Base-by-base conservation (phyloP, 371 early-diverging fungal genomes). In the Mucor irregularis region DNA sequence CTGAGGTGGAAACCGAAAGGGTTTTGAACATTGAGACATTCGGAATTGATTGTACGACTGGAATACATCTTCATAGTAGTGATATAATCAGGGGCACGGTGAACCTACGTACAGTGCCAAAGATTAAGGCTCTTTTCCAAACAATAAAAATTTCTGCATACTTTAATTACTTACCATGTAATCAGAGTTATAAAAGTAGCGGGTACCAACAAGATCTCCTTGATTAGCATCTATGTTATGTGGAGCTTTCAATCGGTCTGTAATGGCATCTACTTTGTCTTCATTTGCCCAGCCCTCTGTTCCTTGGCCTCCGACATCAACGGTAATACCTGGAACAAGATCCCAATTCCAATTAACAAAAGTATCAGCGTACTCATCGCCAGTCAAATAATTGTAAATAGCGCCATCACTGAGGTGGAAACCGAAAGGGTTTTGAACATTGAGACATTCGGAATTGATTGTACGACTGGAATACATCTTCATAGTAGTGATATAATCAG, bases 391-490 rank as follows among this genome's bases (percentile, higher is more conserved):
- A 13, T 65, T 65, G 44, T 40, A 63, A 22, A 72, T 55, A n/a
- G 59, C 42, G 29, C 72, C 68, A 39, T 68, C 69, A 37, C 61
- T 66, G 1, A 72, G 30, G 51, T 68, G 66, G 26, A 60, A 64
- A 14, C 72, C 72, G 24, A 40, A 49, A 1, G 56, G 53, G 24
- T 65, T 65, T 56, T 72, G 68, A 10, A 19, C 25, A 39, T 72
- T 72, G 30, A 72, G 28, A 22, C 72, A 72, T 31, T 72, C 72
- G 16, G 65, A 61, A 16, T 65, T 68, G 2, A 62, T 40, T 0
- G 72, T 72, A n/a, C 72, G 62, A n/a, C 40, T 47, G 6, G 69
- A 68, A 33, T 64, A 61, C 72, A 72, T 68, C 49, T 68, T 72
- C 17, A 72, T 24, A n/a, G 72, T 68, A 34, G 53, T 53, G 19